Base-by-base conservation (phyloP, 2,329 filamentous ascomycete species). In the Colletotrichum truncatum region DNA sequence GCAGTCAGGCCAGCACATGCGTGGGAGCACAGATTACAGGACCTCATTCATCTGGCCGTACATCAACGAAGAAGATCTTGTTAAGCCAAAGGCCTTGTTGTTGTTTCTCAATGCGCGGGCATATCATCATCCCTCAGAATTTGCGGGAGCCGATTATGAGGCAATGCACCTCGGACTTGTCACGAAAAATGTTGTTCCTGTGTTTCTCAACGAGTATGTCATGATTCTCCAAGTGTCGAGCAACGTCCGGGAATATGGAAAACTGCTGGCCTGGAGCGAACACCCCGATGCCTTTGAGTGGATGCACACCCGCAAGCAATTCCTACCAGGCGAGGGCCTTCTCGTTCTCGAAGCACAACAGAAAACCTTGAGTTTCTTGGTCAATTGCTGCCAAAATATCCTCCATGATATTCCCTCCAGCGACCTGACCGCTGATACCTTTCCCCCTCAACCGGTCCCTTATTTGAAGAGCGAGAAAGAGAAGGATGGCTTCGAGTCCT, bases 11-110 rank as follows among this genome's bases (percentile, higher is more conserved):
- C 14, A 26, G 4, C 21, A 26, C 4, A 4, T 6, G 23, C 12
- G 26, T 18, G 41, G 6, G 4, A 18, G 45, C 11, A 48, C 45
- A 7, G 4, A 30, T 1, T 26, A n/a, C 0, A 48, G 45, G n/a
- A 76, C 79, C 5, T 57, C 73, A 10, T 86, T 75, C 64, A 71
- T 85, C 38, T 87, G 80, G 78, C 86, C 87, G 0, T 78, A 83
- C 46, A 82, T 89, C 70, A 89, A 89, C 68, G 76, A 84, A 36
- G 84, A 89, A 55, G 87, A 89, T 69, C 74, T 90, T 1, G 48
- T 69, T 0, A 75, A 80, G 21, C 71, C 79, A 0, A 83, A 80
- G 48, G 61, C 73, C 0, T 68, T 89, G 4, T 76, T 79, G 0
- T 71, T 89, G 5, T 75, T 89, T n/a, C 70, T 90, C 6, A 85